Evolutionary conservation across 306 rosid genomes (phyloP), one percentile per base, ranked within the genome.

Genomic region (Trifolium pratense): DNA sequence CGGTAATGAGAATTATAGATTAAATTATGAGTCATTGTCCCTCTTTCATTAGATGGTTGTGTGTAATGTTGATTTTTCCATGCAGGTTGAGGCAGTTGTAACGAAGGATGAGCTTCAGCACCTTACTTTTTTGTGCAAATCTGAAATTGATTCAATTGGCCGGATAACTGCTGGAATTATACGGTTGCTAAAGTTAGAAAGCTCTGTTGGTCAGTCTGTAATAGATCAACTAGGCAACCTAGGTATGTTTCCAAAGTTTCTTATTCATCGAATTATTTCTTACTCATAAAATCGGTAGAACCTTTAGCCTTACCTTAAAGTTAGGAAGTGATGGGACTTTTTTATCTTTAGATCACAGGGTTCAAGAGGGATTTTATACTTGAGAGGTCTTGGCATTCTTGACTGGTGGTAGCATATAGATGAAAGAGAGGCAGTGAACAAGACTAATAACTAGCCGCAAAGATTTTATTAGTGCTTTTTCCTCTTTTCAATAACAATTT

Each of bases 81-180:
- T 79, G 71, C 84, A 93, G 97, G 88, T 93, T 81, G 97, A 91
- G 86, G 98, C 88, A 6, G 74, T 87, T 15, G 96, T 93, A 74
- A 91, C 98, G 48, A 93, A 85, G 92, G 93, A 93, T 66, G 98
- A 93, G 83, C 82, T 91, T 81, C 98, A 93, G 78, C 87, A 91
- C 81, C 91, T 93, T 78, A 84, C 96, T 68, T 73, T 84, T 64
- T 81, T 93, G 69, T 91, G 96, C 88, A 93, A 93, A 85, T 93
- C 98, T 9, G 98, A 93, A 86, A 90, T 93, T 53, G 98, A 91
- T 80, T 93, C 98, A 21, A 49, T 86, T 87, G 98, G 97, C 77
- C 87, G 96, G 74, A 91, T 93, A 70, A 84, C 94, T 39, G 97
- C 93, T 80, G 97, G 90, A 84, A 80, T 91, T 84, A 80, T 93